A percentile compares a stretch with the other conserved stretches of the same genome.
phyloP scores from a whole-genome alignment of 148 eudicot species.

The Beta vulgaris region DNA sequence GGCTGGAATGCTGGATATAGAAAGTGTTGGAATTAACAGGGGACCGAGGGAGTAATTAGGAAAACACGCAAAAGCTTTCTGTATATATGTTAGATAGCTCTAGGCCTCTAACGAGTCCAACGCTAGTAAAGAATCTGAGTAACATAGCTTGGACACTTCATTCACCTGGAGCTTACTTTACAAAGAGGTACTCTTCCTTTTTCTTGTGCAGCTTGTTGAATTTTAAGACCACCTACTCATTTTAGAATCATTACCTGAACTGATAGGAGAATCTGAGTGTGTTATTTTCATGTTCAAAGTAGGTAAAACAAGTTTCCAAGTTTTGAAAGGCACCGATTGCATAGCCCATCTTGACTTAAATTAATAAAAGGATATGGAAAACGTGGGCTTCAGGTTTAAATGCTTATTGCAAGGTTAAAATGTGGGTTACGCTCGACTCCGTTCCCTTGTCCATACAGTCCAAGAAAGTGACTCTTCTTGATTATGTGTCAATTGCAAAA shows the following conservation, averaged over 20 bases:
- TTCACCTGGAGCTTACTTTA: neutral
- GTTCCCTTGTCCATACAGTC: neutral
- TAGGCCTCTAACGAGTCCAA: neutral
- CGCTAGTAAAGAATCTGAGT: neutral
- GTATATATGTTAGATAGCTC: neutral
- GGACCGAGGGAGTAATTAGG: too few relatives aligned
- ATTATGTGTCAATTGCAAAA: neutral
- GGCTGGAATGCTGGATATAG: too few relatives aligned
- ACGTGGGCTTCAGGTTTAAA: neutral
- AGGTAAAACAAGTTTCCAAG: neutral
- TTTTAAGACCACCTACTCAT: neutral
- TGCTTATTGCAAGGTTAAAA: neutral
- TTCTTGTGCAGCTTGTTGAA: neutral
- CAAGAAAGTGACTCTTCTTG: too few relatives aligned
- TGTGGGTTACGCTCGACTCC: neutral
- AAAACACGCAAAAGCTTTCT: neutral
- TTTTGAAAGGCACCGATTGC: neutral
- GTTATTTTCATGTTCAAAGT: neutral
- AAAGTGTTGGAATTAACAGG: too few relatives aligned
- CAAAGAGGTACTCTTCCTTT: neutral
- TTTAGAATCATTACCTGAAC: neutral
- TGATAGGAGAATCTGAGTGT: neutral
- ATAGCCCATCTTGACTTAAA: neutral
- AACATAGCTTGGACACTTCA: neutral
- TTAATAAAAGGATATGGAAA: neutral